Evolutionary conservation across 768 basidiomycete genomes (phyloP).

Genomic region (Mycena belliarum): DNA sequence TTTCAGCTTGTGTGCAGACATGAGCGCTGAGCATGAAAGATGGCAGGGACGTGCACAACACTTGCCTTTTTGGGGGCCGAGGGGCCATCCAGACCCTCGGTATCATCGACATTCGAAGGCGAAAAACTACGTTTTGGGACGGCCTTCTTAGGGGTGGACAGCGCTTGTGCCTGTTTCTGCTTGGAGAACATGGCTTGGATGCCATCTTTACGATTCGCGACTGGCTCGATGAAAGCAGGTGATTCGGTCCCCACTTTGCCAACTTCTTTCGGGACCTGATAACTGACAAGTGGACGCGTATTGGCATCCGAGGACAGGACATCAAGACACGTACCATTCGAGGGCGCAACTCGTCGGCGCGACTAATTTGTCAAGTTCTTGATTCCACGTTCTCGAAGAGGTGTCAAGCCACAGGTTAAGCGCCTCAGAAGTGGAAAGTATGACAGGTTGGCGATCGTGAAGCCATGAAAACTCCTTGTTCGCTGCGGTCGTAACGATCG

Average conservation of each 20-base stretch:
- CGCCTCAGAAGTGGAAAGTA: constrained; percentile 64
- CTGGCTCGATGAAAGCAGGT: constrained; percentile 76
- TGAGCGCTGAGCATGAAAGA: not conserved
- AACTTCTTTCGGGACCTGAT: constrained; percentile 86
- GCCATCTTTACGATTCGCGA: constrained; percentile 79
- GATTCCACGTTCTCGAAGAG: constrained; percentile 62
- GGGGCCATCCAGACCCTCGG: constrained; percentile 6
- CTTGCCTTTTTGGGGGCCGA: constrained; percentile 16
- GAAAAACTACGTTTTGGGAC: constrained; percentile 8
- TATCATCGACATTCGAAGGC: not conserved
- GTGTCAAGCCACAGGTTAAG: constrained; percentile 82
- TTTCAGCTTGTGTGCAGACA: not conserved
- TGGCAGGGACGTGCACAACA: not conserved
- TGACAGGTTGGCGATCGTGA: constrained; percentile 89
- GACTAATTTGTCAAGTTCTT: constrained; percentile 59
- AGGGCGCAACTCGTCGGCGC: constrained; percentile 52
- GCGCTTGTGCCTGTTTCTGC: constrained; percentile 42
- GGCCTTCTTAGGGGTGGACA: constrained; percentile 2
- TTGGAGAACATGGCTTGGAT: constrained; percentile 82
- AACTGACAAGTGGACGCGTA: constrained; percentile 49
- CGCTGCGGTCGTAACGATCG: constrained; percentile 84
- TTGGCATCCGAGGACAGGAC: not conserved
- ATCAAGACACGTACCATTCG: constrained; percentile 57
- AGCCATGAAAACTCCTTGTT: constrained; percentile 76
- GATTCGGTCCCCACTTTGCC: constrained; percentile 90